These are phyloP conservation scores for Rhizopogon vesiculosus DNA, from an alignment of 768 basidiomycete species.

Conservation along the genomic window DNA sequence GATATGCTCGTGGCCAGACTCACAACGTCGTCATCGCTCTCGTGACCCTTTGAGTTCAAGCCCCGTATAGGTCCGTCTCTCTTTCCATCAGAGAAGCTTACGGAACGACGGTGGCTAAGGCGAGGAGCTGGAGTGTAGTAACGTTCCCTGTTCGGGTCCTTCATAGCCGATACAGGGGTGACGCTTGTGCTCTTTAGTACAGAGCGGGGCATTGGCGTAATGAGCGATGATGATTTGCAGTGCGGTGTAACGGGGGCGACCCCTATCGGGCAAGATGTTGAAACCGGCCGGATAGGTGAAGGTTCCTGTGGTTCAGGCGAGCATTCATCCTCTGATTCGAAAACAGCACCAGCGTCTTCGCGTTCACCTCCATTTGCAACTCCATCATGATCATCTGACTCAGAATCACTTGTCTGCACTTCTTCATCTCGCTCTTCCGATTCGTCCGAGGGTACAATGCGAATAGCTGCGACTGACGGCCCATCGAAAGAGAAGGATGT, in stretches of 20 bases:
- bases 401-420: slow-evolving; percentile 37
- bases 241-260: slow-evolving; percentile 16
- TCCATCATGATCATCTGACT: slow-evolving; percentile 22
- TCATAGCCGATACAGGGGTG: slow-evolving; percentile 59
- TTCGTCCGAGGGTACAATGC: slow-evolving; percentile 39
- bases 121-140: slow-evolving; percentile 52
- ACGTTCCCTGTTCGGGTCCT: slow-evolving; percentile 42
- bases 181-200: slow-evolving; percentile 39
- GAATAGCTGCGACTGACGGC: slow-evolving; percentile 46
- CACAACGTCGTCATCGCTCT: slow-evolving; percentile 31
- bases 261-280: slow-evolving; percentile 2
- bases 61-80: slow-evolving; percentile 84
- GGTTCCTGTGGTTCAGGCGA: slow-evolving; percentile 7
- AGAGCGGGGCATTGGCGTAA: slow-evolving; percentile 30
- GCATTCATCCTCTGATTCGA: slow-evolving; percentile 36
- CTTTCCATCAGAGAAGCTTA: slow-evolving; percentile 96
- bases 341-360: slow-evolving; percentile 4
- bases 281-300: slow-evolving; percentile 1
- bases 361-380: slow-evolving; percentile 5
- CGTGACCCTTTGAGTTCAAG: slow-evolving; percentile 33
- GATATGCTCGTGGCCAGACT: slow-evolving; percentile 10
- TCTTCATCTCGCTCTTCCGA: slow-evolving; percentile 32
- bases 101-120: slow-evolving; percentile 65
- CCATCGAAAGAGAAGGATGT: slow-evolving; percentile 72
- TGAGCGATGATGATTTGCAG: slow-evolving; percentile 7